Base-by-base conservation (phyloP, 345 rosid species). In the Citrus glauca region DNA sequence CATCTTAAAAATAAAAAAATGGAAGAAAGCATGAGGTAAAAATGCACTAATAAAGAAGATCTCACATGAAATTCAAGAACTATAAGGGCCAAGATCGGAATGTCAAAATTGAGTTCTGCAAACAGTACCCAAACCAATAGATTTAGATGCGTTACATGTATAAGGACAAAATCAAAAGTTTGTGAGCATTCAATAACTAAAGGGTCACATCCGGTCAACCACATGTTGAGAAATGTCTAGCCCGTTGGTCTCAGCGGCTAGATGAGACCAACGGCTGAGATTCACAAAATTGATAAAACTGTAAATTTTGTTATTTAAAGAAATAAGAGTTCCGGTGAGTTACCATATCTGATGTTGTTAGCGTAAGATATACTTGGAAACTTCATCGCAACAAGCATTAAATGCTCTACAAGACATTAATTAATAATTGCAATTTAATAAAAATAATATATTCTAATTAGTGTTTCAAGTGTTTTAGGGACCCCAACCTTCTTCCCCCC, bases 121-220 rank as follows among this genome's bases (percentile, higher is more conserved):
- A 68, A 9, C 71, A 61, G 59, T 79, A 75, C 33, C 33, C 40
- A 75, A 64, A 59, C 50, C 40, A 71, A 66, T 22, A 81, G 59
- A 42, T 45, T 33, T 45, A 59, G 57, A 68, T 35, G 55, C 9
- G 0, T 17, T 27, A 66, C 10, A 32, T 71, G 45, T 37, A 65
- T n/a, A 14, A 76, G 25, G 25, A 63, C 7, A 38, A 63, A 70
- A 69, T 22, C 42, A 22, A 56, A 56, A 72, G 32, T 32, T 55
- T 22, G 17, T 9, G 14, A 9, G 27, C 59, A 50, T 50, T 60
- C 27, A 11, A 14, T 62, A 62, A 62, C 35, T 2, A 48, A 19
- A 50, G 33, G 30, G 4, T 45, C 17, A 11, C 50, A 45, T 42
- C 17, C 17, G 0, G 17, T 45, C 50, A 45, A 1, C 50, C 50